Base-by-base conservation (phyloP, 306 rosid species). In the Corylus heterophylla region DNA sequence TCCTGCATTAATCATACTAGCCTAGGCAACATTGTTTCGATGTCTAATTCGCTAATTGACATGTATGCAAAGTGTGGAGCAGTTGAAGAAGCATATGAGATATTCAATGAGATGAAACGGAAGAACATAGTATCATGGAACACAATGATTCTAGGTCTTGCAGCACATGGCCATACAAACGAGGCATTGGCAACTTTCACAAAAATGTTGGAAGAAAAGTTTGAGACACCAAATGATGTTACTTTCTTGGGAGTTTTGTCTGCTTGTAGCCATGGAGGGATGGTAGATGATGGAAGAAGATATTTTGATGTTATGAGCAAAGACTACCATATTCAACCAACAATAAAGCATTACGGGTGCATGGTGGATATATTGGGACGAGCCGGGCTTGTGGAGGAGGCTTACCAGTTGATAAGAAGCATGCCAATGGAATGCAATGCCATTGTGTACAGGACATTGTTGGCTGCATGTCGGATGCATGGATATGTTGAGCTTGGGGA, bases 1-100 rank as follows among this genome's bases (percentile, higher is more conserved):
- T 85, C 79, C 64, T 80, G 70, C 25, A 10, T 85, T 18, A 67
- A 76, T 47, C 55, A 31, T n/a, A 37, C 78, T 31, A 12, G 54
- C 74, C 52, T 83, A 58, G 73, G 76, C 17, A 81, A 81, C 3
- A 66, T 54, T 78, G 76, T 73, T 49, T 42, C 85, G 0, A 89
- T 90, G 17, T 82, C 56, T 4, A 93, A 91, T 84, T 87, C 93
- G 4, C 85, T 94, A 5, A 83, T 92, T 42, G 92, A 85, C 85
- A 90, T 94, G 94, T 94, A 90, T 27, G 90, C 90, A 0, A 90
- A 92, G 81, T 90, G 98, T 39, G 98, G 98, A 70, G 91, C 88
- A 5, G 76, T 94, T 35, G 97, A 92, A 51, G 91, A 94, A 39
- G 94, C 98, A 3, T 78, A 20, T 5, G 73, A 74, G 35, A 79